Evolutionary conservation across 495 filamentous ascomycete species (phyloP), one percentile per base, ranked within the genome.

Genomic region (Talaromyces nanjingensis): DNA sequence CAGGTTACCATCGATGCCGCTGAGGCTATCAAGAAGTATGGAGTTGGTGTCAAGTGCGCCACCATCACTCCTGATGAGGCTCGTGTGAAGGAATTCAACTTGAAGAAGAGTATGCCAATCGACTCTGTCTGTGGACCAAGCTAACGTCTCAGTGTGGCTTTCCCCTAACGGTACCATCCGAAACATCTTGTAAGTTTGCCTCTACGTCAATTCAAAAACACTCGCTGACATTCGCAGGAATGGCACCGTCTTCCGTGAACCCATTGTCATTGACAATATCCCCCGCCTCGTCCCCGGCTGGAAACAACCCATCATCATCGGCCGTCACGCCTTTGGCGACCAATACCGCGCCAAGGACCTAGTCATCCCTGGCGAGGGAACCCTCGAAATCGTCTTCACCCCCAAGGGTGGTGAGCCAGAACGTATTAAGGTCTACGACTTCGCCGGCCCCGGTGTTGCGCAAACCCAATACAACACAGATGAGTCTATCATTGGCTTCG

Each of bases 291-390:
- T 98, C 24, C 91, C 91, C 14, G 93, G 93, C 69, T 98, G 94
- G 94, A 96, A 92, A 83, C 90, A 96, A 77, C 90, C 94, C 71
- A 98, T 98, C 76, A 93, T 98, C 72, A 98, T 98, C 69, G 94
- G 94, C 63, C 91, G 94, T 78, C 94, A 98, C 80, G 94, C 94
- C 65, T 97, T 97, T 74, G 94, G 94, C 69, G 94, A 98, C 79
- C 94, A 98, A 81, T 98, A 98, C 84, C 88, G 92, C 60, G 94
- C 94, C 63, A 92, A 92, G 74, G 94, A 98, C 81, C 76, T 83
- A 63, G 90, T 98, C 31, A 85, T 89, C 66, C 81, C 85, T 37
- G 90, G 90, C 34, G 85, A 88, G 47, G 94, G 94, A 66, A 96
- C 89, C 66, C 84, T 98, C 62, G 87, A 89, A 81, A 90, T 98